Conservation (phyloP, 1,139 yeast genomes). For the Lodderomyces orthopsilosis region DNA sequence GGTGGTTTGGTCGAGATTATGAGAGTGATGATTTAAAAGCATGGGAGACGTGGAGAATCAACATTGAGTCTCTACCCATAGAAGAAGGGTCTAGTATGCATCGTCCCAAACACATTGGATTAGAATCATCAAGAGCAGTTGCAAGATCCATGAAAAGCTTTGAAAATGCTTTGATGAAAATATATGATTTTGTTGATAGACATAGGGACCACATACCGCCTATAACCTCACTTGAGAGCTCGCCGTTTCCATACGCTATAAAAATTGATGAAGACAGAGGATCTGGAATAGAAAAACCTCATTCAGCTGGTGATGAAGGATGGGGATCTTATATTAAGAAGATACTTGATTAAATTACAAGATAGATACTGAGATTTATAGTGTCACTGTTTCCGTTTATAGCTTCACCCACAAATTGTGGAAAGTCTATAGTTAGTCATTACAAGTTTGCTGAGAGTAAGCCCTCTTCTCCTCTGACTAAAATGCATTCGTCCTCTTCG, state of each 20-base stretch:
- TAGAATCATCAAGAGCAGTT: slow-evolving; percentile 14
- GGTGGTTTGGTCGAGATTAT: slow-evolving; percentile 40
- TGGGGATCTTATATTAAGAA: slow-evolving; percentile 53
- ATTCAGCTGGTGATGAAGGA: slow-evolving; percentile 25
- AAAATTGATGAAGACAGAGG: slow-evolving; percentile 15
- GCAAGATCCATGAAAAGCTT: slow-evolving; percentile 35
- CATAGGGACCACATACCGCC: slow-evolving; percentile 73
- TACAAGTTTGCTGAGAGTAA: slow-evolving; percentile 33
- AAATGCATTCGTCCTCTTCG: slow-evolving; percentile 64
- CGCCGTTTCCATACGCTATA: slow-evolving; percentile 64
- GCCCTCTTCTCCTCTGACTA: slow-evolving; percentile 66
- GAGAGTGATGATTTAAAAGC: slow-evolving; percentile 19
- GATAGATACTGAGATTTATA: background rate
- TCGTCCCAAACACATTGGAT: background rate
- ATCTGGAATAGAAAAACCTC: background rate
- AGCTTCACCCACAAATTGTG: background rate
- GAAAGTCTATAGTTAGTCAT: background rate
- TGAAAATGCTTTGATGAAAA: slow-evolving; percentile 41
- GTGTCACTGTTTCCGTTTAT: background rate
- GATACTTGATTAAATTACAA: slow-evolving; percentile 29
- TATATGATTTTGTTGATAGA: slow-evolving; percentile 50
- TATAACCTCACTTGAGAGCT: slow-evolving; percentile 60
- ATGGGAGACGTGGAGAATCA: slow-evolving; percentile 47
- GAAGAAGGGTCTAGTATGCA: slow-evolving; percentile 9
- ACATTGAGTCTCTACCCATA: slow-evolving; percentile 34